A percentile compares a stretch with the other conserved stretches of the same genome.
Conservation (phyloP, 2,329 filamentous ascomycete genomes). For the Dactylellina cionopaga region DNA sequence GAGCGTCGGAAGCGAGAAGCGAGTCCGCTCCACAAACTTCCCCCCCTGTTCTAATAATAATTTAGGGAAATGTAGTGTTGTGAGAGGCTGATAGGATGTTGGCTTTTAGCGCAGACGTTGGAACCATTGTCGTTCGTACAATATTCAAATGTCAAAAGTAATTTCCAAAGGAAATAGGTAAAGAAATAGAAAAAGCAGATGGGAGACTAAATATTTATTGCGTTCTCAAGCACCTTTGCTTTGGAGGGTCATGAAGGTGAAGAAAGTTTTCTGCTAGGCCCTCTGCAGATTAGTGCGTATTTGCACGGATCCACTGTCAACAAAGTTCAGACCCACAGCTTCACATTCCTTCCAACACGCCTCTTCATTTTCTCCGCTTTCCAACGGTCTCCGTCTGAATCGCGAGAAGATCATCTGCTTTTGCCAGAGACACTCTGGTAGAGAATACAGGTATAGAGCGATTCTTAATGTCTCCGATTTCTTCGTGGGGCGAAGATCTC, state of each 20-base stretch:
- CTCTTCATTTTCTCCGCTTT: background rate
- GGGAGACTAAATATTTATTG: conserved; percentile 19
- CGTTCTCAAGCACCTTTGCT: background rate
- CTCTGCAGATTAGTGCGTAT: background rate
- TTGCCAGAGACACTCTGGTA: background rate
- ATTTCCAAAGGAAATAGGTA: background rate
- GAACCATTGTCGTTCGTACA: background rate
- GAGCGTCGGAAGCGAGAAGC: conserved; percentile 21
- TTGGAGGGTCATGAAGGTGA: background rate
- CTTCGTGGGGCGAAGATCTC: background rate
- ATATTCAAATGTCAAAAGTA: background rate
- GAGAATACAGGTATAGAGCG: background rate
- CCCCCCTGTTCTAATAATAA: background rate
- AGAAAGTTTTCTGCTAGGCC: background rate
- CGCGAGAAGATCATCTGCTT: background rate
- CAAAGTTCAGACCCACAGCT: conserved; percentile 1
- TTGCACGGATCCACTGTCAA: conserved; percentile 18
- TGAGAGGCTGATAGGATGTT: background rate
- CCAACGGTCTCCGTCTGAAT: conserved; percentile 1
- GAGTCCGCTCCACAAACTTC: background rate
- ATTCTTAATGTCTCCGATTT: conserved; percentile 1
- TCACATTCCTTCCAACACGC: background rate
- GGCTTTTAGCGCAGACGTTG: background rate
- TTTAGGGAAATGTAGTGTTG: background rate
- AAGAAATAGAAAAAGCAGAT: background rate